Conservation (phyloP, 1,284 basidiomycete species). For the Microbotryum saponariae region DNA sequence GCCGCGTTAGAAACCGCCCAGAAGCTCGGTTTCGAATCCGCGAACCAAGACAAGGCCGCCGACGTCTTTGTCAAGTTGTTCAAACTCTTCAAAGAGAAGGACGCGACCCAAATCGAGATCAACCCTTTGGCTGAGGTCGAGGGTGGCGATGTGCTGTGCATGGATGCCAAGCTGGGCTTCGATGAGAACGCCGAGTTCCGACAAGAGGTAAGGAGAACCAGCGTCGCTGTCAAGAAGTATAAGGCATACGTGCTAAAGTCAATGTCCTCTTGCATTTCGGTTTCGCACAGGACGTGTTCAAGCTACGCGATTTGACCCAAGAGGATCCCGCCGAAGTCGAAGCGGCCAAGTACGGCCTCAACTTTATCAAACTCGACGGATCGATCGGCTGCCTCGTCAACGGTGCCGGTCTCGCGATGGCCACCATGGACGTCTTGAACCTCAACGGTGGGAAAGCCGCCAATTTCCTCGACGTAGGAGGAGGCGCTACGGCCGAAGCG, state of each 20-base stretch:
- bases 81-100: slow-evolving; percentile 96
- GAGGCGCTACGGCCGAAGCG: slow-evolving; percentile 89
- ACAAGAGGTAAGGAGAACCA: slow-evolving; percentile 49
- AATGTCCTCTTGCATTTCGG: background rate
- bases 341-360: slow-evolving; percentile 68
- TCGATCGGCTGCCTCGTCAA: slow-evolving; percentile 97
- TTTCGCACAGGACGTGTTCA: slow-evolving; percentile 60
- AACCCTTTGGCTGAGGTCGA: slow-evolving; percentile 95
- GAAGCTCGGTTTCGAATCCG: slow-evolving; percentile 81
- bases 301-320: slow-evolving; percentile 83
- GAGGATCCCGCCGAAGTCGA: slow-evolving; percentile 91
- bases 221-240: no score
- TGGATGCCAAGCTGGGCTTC: slow-evolving; percentile 99
- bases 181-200: slow-evolving; percentile 99
- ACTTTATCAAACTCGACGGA: slow-evolving; percentile 99
- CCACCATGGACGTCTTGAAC: slow-evolving; percentile 97
- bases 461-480: slow-evolving; percentile 98
- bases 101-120: slow-evolving; percentile 99
- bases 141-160: slow-evolving; percentile 92
- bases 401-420: slow-evolving; percentile 98
- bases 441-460: slow-evolving; percentile 93
- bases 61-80: slow-evolving; percentile 92
- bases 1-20: slow-evolving; percentile 68
- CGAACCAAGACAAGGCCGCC: slow-evolving; percentile 70
- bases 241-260: background rate